Conservation (phyloP, 2,329 filamentous ascomycete species). For the Alternaria ethzedia region DNA sequence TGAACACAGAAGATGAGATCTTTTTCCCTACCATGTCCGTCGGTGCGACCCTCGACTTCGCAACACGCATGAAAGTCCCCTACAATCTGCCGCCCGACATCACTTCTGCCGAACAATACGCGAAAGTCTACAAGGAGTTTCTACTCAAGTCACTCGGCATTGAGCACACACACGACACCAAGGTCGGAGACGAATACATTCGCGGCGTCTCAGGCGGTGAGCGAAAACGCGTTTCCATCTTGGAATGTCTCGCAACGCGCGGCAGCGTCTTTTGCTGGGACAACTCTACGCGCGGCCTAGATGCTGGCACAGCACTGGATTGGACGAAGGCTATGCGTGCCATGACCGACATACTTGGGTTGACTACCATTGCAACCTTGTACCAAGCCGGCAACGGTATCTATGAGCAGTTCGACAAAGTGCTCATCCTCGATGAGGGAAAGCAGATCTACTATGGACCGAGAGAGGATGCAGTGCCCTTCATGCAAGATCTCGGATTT, state of each 20-base stretch:
- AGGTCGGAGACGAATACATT: conserved; percentile 70
- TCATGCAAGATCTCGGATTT: conserved; percentile 74
- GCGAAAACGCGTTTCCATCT: conserved; percentile 71
- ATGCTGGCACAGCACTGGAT: conserved; percentile 56
- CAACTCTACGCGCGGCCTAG: conserved; percentile 49
- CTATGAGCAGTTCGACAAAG: conserved; percentile 73
- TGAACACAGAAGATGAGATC: conserved; percentile 79
- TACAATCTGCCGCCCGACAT: conserved; percentile 55
- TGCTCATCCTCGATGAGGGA: conserved; percentile 75
- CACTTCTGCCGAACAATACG: conserved; percentile 53
- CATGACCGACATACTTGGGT: conserved; percentile 56
- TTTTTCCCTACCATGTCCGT: conserved; percentile 79
- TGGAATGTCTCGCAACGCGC: conserved; percentile 65
- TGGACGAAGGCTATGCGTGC: conserved; percentile 61
- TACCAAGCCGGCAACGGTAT: conserved; percentile 59
- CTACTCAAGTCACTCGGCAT: conserved; percentile 51
- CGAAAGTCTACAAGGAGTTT: conserved; percentile 57
- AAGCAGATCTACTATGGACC: conserved; percentile 76
- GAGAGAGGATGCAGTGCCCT: conserved; percentile 62
- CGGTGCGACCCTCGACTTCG: conserved; percentile 75
- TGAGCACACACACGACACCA: conserved; percentile 66
- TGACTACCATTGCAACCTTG: conserved; percentile 62
- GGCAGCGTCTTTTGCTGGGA: conserved; percentile 63
- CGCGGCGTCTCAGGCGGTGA: conserved; percentile 73
- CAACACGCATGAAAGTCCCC: conserved; percentile 63